Conservation (phyloP, 257 asterid species). For the Ligustrum vulgare region DNA sequence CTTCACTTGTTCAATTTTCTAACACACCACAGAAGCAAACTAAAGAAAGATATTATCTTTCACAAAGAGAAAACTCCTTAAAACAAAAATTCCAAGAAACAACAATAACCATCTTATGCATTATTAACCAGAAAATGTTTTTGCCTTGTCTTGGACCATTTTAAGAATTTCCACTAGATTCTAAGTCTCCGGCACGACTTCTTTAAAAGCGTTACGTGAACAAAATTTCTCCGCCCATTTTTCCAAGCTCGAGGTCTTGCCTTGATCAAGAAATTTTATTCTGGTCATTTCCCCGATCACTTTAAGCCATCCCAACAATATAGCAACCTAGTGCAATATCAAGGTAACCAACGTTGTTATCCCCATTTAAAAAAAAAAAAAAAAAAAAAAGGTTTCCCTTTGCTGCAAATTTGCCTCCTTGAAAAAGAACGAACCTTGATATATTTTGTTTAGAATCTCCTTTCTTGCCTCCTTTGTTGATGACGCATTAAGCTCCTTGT, state of each 20-base stretch:
- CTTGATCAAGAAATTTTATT: slow-evolving; percentile 29
- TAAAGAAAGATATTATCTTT: neutral
- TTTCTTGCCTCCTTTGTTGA: slow-evolving; percentile 22
- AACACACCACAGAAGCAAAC: neutral
- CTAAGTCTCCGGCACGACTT: slow-evolving; percentile 22
- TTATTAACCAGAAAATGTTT: slow-evolving; percentile 6
- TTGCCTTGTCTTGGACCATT: neutral
- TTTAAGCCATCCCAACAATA: slow-evolving; percentile 40
- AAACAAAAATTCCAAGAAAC: neutral
- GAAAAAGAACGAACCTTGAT: slow-evolving; percentile 25
- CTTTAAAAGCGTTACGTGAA: slow-evolving; percentile 21
- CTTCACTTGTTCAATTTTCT: neutral
- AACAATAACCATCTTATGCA: neutral
- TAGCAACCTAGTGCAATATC: slow-evolving; percentile 49
- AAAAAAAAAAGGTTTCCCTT: slow-evolving; percentile 42
- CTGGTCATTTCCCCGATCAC: slow-evolving; percentile 26
- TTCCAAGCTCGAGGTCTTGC: slow-evolving; percentile 29
- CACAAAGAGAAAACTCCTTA: neutral
- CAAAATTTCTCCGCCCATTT: slow-evolving; percentile 30
- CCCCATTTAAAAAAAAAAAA: no score
- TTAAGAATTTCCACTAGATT: slow-evolving; percentile 27
- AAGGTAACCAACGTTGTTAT: slow-evolving; percentile 41
- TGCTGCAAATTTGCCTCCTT: slow-evolving; percentile 49
- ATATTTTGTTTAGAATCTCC: slow-evolving; percentile 16
- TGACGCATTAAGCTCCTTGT: slow-evolving; percentile 20